These are phyloP conservation scores for Penicillium turbatum DNA, from an alignment of 495 filamentous ascomycete genomes.

Conservation along the genomic window DNA sequence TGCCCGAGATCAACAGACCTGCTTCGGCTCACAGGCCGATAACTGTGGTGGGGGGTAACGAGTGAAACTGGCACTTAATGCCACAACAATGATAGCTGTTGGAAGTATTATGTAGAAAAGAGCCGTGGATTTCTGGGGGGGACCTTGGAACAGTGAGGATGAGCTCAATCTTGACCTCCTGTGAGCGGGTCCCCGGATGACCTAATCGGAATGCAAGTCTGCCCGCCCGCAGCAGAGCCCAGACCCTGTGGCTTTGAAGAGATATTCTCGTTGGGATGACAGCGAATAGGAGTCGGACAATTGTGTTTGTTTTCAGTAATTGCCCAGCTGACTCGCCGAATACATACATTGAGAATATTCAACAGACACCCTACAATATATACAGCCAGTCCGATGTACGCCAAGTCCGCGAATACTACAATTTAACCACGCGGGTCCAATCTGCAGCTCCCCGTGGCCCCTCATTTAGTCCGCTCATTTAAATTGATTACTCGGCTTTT, in stretches of 20 bases:
- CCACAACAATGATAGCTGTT: constrained; percentile 22
- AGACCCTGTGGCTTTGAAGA: background rate
- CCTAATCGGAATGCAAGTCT: background rate
- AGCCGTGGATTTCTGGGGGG: constrained; percentile 1
- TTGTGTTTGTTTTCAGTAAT: too few relatives aligned
- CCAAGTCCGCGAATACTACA: too few relatives aligned
- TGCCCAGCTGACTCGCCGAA: too few relatives aligned
- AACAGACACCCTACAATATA: too few relatives aligned
- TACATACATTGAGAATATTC: too few relatives aligned
- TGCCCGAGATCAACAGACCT: background rate
- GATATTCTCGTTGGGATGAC: too few relatives aligned
- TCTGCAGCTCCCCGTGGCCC: too few relatives aligned
- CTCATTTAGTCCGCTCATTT: background rate
- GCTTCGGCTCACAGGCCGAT: background rate
- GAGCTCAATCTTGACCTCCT: background rate
- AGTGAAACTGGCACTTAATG: constrained; percentile 59
- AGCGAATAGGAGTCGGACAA: too few relatives aligned
- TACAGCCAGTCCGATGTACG: too few relatives aligned
- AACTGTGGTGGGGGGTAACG: constrained; percentile 35
- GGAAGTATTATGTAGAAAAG: constrained; percentile 3
- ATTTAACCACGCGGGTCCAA: background rate
- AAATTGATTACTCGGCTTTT: background rate
- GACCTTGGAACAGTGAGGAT: background rate
- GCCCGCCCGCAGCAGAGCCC: background rate
- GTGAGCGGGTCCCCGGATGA: background rate